Base-by-base conservation (phyloP, 2,329 filamentous ascomycete genomes). In the Penicillium sp. region DNA sequence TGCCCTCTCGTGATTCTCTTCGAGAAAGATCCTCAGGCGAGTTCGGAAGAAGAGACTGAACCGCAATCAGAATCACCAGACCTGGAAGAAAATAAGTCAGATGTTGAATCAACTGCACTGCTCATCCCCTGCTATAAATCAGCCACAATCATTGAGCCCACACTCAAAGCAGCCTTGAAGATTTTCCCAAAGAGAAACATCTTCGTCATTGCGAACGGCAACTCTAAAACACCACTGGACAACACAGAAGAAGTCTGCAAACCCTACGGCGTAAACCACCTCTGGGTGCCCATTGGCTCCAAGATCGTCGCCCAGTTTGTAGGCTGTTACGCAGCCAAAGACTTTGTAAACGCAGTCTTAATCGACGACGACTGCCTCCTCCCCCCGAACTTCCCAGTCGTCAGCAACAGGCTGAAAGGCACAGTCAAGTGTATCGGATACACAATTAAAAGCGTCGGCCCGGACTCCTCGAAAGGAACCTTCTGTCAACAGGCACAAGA, bases 251-350 rank as follows among this genome's bases (percentile, higher is more conserved):
- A 73, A 2, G 64, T 78, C 14, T 77, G 74, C 52, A 59, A 57
- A 0, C 55, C 57, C 1, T 76, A 72, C 37, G 73, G 72, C 10
- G 75, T 77, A 12, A 75, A 76, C 44, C 74, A 78, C 50, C 61
- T 77, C 40, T 78, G 76, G 75, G 70, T 67, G 5, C 74, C 75
- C 0, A 67, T 77, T 9, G 75, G 75, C 1, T 75, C 71, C 0
- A 78, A 78, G 56, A 75, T 77, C 34, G 70, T 76, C 4, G 76
- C 76, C 0, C 72, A 77, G 40, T 78, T 76, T 42, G 74, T 77
- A 3, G 76, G 76, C 10, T 72, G 68, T 46, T 72, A 75, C 46
- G 74, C 74, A 4, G 72, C 74, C 4, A 70, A 72, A 45, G 62
- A 61, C 1, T 78, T 76, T 57, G 65, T 72, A 43, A 71, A 77